Evolutionary conservation across 768 basidiomycete species (phyloP), one percentile per base, ranked within the genome.

Genomic region (Naganishia onofrii): DNA sequence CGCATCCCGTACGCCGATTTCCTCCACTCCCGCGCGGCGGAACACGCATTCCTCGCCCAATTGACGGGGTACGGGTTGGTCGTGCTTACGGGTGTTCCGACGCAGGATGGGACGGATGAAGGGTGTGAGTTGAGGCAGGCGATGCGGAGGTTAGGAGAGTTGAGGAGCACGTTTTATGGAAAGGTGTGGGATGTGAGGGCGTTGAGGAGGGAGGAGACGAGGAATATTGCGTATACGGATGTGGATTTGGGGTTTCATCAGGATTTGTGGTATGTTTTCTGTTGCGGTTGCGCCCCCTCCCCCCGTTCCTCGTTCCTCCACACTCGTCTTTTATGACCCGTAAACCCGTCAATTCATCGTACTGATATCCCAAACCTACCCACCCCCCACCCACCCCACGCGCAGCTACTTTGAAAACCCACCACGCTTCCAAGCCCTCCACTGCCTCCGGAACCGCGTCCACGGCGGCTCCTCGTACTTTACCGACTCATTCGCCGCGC

Each of bases 201-300:
- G 71, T 17, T 78, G 36, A 82, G 80, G 51, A 84, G 91, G 34
- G 34, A 36, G 34, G 34, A 36, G 67, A 90, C 90, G 76, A 86
- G 84, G 73, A 99, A 99, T 79, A 92, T 99, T 68, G 95, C 95
- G 3, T 97, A 96, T 79, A 99, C 95, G 15, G 88, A 93, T 78
- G 84, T 96, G 29, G 85, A 91, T 74, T 84, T 99, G 10, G 94
- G 89, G 0, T 78, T 94, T 26, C 94, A 97, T 76, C 91, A 92
- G 90, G 95, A 98, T 82, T 83, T 98, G 0, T 81, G 90, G 92
- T 94, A 76, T 73, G 92, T 84, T 13, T 44, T 0, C 19, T 46
- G 23, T 31, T 65, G 60, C 42, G 9, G 7, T 15, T 23, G 66
- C 57, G 48, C 29, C 19, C 46, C 52, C 6, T 72, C 38, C 29